Percentiles rank a stretch among this genome's conserved stretches.
Conservation (phyloP, 2,329 filamentous ascomycete species). For the Colletotrichum sp. region DNA sequence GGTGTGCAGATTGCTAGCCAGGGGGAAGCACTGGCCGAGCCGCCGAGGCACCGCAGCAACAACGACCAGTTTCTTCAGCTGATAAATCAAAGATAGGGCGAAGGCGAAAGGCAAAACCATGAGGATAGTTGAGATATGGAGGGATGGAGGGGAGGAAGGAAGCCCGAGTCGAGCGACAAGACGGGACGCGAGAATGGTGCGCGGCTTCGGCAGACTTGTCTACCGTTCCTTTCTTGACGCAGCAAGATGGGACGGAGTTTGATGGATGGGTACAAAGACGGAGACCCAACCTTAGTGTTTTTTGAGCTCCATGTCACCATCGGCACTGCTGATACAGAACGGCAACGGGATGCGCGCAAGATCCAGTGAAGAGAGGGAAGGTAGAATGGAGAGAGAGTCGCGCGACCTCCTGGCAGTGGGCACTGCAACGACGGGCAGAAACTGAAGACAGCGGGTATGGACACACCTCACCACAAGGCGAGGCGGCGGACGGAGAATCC, state of each 20-base stretch:
- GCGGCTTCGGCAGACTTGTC: neutral
- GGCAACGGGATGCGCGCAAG: neutral
- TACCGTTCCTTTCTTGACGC: neutral
- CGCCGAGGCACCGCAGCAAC: neutral
- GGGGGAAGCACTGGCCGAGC: neutral
- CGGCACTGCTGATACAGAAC: neutral
- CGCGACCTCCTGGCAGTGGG: neutral
- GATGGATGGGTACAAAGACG: neutral
- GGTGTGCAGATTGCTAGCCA: neutral
- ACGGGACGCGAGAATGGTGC: neutral
- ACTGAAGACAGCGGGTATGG: neutral
- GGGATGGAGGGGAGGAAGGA: neutral
- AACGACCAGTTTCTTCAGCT: neutral
- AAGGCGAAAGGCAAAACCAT: neutral
- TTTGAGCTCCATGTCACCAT: neutral
- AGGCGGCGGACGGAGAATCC: neutral
- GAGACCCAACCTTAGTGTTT: neutral
- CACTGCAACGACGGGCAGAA: neutral
- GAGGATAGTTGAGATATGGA: neutral
- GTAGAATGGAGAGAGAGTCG: neutral
- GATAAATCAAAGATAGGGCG: slow-evolving; percentile 11
- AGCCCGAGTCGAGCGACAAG: neutral
- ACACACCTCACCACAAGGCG: neutral
- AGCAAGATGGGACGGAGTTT: slow-evolving; percentile 8
- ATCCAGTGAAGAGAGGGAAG: neutral